A percentile compares a stretch with the other conserved stretches of the same genome.
Evolutionary conservation across 2,329 filamentous ascomycete species (phyloP).

Genomic region (Aspergillus texensis): DNA sequence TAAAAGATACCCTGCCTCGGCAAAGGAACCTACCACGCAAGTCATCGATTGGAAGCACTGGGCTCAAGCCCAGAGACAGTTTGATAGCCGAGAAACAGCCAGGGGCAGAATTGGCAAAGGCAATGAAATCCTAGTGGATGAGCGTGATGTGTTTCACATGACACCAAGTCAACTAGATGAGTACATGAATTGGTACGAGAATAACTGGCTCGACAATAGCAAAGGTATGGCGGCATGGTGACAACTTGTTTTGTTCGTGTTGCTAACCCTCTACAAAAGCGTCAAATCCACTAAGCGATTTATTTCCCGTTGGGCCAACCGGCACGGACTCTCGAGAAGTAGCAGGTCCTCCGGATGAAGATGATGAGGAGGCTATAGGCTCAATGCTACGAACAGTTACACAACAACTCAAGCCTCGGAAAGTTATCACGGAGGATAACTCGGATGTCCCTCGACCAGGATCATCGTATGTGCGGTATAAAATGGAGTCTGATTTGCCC

Average conservation of each 20-base stretch:
- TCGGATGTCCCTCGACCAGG: slow-evolving; percentile 50
- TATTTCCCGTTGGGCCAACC: slow-evolving; percentile 43
- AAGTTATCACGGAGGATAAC: slow-evolving; percentile 41
- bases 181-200: slow-evolving; percentile 79
- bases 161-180: slow-evolving; percentile 65
- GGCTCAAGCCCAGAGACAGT: slow-evolving; percentile 55
- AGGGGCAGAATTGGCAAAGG: slow-evolving; percentile 44
- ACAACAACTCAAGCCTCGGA: slow-evolving; percentile 41
- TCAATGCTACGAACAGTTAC: slow-evolving; percentile 49
- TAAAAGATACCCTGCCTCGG: slow-evolving; percentile 52
- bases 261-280: slow-evolving; percentile 9
- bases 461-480: slow-evolving; percentile 53
- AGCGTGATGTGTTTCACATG: slow-evolving; percentile 66
- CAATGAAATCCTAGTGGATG: slow-evolving; percentile 59
- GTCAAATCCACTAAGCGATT: slow-evolving; percentile 41
- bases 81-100: slow-evolving; percentile 33
- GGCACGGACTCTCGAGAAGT: slow-evolving; percentile 11
- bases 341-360: slow-evolving; percentile 13
- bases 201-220: slow-evolving; percentile 55
- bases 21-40: slow-evolving; percentile 61
- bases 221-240: slow-evolving; percentile 22
- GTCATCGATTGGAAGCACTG: slow-evolving; percentile 74
- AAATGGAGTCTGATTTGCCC: slow-evolving; percentile 51
- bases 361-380: slow-evolving; percentile 34
- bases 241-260: background rate